Evolutionary conservation across 371 early-diverging fungal species (phyloP), one percentile per base, ranked within the genome.

Genomic region (Parasitella parasitica): DNA sequence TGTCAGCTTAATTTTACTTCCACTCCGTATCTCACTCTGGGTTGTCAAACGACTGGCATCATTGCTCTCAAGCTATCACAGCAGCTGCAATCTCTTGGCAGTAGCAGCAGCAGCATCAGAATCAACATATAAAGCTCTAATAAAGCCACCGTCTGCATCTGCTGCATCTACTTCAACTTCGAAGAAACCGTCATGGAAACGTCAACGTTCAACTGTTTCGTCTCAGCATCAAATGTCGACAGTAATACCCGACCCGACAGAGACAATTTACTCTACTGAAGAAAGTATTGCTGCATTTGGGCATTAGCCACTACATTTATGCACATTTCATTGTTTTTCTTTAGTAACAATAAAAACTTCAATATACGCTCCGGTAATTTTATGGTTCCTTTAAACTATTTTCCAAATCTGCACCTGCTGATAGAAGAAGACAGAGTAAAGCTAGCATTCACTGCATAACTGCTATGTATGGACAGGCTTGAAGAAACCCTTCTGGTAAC

Each of bases 11-110:
- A 56, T 77, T 5, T 46, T 81, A 4, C 58, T 81, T 37, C 82
- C 82, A 1, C 53, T 81, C 22, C 76, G 73, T 46, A 66, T 81
- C 16, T 75, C 73, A 5, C 24, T 81, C 6, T 77, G 78, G 78
- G 57, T 71, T 16, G 63, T 63, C 24, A 70, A 68, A 30, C 66
- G 73, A 6, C 71, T 78, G 65, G 70, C 77, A 15, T 41, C 54
- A 16, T 41, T 57, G 27, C 30, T 67, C 4, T 57, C 66, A 2
- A 39, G 18, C 2, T 60, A 28, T 48, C 57, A 57, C 35, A 20
- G 28, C 26, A 34, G 52, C n/a, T 32, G 34, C 6, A 52, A 52
- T 16, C 37, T 38, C 12, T 37, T 30, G 20, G 39, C 52, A 38
- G 28, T 20, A 8, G 32, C 32, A 32, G n/a, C n/a, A n/a, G n/a